phyloP scores from a whole-genome alignment of 352 stramenopile species.

The Phytophthora niederhauseri region DNA sequence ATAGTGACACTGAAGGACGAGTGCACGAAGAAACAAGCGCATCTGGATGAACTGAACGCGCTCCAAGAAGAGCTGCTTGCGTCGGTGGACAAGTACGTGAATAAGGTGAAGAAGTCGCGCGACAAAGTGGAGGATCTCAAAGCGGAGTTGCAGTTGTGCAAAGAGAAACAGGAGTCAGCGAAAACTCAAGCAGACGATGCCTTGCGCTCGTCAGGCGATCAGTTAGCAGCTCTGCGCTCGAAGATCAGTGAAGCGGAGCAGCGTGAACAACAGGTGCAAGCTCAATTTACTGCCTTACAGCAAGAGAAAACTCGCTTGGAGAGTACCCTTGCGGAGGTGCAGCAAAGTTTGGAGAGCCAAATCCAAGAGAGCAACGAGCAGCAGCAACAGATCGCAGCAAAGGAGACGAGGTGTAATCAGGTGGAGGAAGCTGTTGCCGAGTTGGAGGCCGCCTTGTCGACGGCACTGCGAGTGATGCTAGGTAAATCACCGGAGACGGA shows the following conservation, averaged over 20 bases:
- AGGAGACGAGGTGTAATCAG: slow-evolving; percentile 25
- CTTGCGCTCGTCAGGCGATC: slow-evolving; percentile 14
- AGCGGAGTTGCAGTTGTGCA: slow-evolving; percentile 19
- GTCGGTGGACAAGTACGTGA: slow-evolving; percentile 57
- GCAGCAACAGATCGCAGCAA: slow-evolving; percentile 15
- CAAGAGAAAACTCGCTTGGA: slow-evolving; percentile 28
- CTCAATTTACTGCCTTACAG: slow-evolving; percentile 17
- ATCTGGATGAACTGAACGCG: slow-evolving; percentile 65
- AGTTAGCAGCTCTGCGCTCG: slow-evolving; percentile 7
- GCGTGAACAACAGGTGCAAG: slow-evolving; percentile 12
- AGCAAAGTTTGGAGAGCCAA: slow-evolving; percentile 29
- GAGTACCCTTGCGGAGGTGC: slow-evolving; percentile 23
- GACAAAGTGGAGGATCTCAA: slow-evolving; percentile 40
- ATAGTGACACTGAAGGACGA: slow-evolving; percentile 27
- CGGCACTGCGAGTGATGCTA: slow-evolving; percentile 19
- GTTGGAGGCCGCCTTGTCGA: slow-evolving; percentile 41
- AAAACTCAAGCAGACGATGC: slow-evolving; percentile 23
- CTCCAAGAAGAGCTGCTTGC: slow-evolving; percentile 74
- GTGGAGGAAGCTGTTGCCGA: slow-evolving; percentile 40
- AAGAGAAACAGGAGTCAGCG: slow-evolving; percentile 8
- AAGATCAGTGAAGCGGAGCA: slow-evolving; percentile 14
- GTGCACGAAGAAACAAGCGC: slow-evolving; percentile 26
- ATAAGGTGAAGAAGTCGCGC: slow-evolving; percentile 32
- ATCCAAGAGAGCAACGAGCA: slow-evolving; percentile 19
- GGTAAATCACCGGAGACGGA: background rate